Conservation (phyloP, 257 asterid genomes). For the Rehmannia glutinosa region DNA sequence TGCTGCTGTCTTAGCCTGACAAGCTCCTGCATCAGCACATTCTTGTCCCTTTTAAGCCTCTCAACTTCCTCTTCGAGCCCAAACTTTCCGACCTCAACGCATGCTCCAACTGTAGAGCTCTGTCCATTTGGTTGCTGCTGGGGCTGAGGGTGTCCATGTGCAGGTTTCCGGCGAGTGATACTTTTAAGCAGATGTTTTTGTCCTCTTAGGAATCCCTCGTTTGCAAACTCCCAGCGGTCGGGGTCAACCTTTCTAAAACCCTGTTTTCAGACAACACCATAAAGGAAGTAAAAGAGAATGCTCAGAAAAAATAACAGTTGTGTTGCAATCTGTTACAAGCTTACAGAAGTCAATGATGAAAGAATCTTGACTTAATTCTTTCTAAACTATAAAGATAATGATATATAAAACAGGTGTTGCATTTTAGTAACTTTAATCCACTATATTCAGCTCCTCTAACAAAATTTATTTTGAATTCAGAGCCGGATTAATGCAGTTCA, state of each 20-base stretch:
- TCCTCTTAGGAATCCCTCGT: slow-evolving; percentile 89
- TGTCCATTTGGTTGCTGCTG: slow-evolving; percentile 59
- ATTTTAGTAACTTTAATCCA: neutral
- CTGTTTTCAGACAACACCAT: slow-evolving; percentile 30
- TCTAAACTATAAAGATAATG: neutral
- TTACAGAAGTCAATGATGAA: neutral
- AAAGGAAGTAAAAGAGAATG: neutral
- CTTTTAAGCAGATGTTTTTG: slow-evolving; percentile 77
- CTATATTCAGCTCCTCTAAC: neutral
- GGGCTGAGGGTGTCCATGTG: slow-evolving; percentile 68
- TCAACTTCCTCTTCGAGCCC: slow-evolving; percentile 96
- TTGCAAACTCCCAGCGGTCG: slow-evolving; percentile 94
- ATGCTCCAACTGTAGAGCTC: slow-evolving; percentile 59
- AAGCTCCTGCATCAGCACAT: slow-evolving; percentile 92
- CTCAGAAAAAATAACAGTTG: neutral
- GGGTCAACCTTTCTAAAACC: slow-evolving; percentile 92
- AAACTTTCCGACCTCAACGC: slow-evolving; percentile 92
- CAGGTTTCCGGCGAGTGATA: slow-evolving; percentile 78
- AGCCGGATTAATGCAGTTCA: neutral
- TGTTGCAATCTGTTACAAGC: neutral
- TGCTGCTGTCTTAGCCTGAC: slow-evolving; percentile 91
- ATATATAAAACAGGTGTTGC: neutral
- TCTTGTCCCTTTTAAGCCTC: slow-evolving; percentile 86
- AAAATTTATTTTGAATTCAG: neutral
- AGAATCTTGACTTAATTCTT: neutral